Conservation (phyloP, 495 filamentous ascomycete genomes). For the Penicillium desertorum region DNA sequence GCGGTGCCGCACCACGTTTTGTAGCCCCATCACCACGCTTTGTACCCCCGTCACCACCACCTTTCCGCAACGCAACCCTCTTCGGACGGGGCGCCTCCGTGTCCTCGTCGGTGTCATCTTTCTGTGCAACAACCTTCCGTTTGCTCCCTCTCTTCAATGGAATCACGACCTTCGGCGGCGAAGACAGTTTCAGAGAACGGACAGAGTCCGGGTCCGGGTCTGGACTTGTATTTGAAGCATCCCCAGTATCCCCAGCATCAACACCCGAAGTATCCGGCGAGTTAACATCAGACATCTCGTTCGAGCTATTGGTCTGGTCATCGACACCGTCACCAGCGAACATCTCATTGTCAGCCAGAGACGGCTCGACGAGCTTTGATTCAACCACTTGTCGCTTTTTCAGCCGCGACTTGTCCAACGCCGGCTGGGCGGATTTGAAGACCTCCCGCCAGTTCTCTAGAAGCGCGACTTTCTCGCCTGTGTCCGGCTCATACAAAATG, state of each 20-base stretch:
- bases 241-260: slow-evolving; percentile 22
- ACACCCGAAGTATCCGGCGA: slow-evolving; percentile 17
- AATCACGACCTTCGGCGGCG: slow-evolving; percentile 20
- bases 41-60: slow-evolving; percentile 10
- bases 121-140: slow-evolving; percentile 34
- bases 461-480: slow-evolving; percentile 45
- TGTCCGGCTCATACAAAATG: slow-evolving; percentile 39
- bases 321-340: slow-evolving; percentile 14
- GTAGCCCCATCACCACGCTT: slow-evolving; percentile 11
- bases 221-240: slow-evolving; percentile 28
- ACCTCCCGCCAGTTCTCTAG: slow-evolving; percentile 54
- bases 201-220: slow-evolving; percentile 13
- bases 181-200: background rate
- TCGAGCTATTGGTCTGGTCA: slow-evolving; percentile 19
- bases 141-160: slow-evolving; percentile 32
- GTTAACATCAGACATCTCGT: slow-evolving; percentile 23
- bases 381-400: slow-evolving; percentile 16
- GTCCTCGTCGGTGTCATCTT: slow-evolving; percentile 12
- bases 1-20: slow-evolving; percentile 20
- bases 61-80: slow-evolving; percentile 30
- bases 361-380: background rate
- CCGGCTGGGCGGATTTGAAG: slow-evolving; percentile 42
- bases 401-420: slow-evolving; percentile 30
- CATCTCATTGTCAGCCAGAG: slow-evolving; percentile 9
- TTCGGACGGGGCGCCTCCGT: slow-evolving; percentile 27